These are phyloP conservation scores for Stemphylium lycopersici DNA, from an alignment of 2,329 filamentous ascomycete species.

Conservation along the genomic window DNA sequence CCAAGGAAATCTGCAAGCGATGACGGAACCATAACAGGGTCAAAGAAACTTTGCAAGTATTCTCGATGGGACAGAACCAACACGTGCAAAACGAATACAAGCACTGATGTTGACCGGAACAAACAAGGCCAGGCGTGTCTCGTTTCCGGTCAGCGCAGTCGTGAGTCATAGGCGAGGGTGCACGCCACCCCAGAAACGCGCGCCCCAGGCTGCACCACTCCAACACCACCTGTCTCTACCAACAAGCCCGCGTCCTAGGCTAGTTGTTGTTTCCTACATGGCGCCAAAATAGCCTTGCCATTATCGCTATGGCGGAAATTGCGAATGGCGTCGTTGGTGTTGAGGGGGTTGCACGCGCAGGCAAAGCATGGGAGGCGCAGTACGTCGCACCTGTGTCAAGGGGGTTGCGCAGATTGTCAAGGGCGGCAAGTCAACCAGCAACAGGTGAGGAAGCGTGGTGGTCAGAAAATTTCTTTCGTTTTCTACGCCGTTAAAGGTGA, in stretches of 20 bases:
- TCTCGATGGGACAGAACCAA: neutral
- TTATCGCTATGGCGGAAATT: neutral
- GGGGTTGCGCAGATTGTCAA: constrained; percentile 24
- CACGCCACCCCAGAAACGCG: constrained; percentile 17
- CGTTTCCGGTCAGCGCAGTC: constrained; percentile 24
- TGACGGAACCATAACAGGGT: no score
- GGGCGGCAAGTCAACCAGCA: constrained; percentile 15
- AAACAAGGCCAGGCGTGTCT: constrained; percentile 9
- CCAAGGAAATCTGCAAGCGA: neutral
- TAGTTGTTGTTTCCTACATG: constrained; percentile 11
- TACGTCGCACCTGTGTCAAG: constrained; percentile 29
- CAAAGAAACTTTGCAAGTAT: neutral
- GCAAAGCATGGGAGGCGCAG: constrained; percentile 20
- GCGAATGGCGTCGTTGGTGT: constrained; percentile 12
- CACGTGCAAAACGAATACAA: constrained; percentile 2
- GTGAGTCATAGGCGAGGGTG: constrained; percentile 32
- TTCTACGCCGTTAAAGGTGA: constrained; percentile 13
- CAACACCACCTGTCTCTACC: constrained; percentile 1
- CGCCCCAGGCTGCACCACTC: constrained; percentile 15
- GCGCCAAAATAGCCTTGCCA: constrained; percentile 4
- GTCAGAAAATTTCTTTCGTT: constrained; percentile 22
- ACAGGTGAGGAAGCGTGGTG: constrained; percentile 5
- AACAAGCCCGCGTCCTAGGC: neutral
- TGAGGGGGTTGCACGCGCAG: neutral
- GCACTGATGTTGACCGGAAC: constrained; percentile 19